phyloP scores from a whole-genome alignment of 306 rosid species.

The Trifolium subterraneum region DNA sequence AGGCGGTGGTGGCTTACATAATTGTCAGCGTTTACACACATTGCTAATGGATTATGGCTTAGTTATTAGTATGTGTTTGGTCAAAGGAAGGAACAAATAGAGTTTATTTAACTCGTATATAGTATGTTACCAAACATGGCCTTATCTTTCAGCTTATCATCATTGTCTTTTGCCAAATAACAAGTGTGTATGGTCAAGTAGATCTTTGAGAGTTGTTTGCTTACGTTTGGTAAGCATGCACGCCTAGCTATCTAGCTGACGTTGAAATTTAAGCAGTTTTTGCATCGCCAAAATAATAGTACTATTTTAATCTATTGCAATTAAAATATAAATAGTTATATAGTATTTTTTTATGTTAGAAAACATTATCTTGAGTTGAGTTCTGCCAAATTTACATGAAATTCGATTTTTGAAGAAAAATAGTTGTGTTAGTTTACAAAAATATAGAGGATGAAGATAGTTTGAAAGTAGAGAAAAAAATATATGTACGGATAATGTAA shows the following conservation, averaged over 20 bases:
- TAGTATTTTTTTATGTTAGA: too few species aligned
- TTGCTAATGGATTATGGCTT: too few species aligned
- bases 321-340: too few species aligned
- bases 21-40: background rate
- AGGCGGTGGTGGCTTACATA: conserved; percentile 4
- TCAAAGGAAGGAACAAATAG: background rate
- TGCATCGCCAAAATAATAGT: background rate
- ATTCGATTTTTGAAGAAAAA: too few species aligned
- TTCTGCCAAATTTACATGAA: too few species aligned
- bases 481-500: too few species aligned
- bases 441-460: too few species aligned
- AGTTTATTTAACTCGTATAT: background rate
- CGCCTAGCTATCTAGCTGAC: conserved; percentile 19
- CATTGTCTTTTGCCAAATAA: conserved; percentile 8
- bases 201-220: background rate
- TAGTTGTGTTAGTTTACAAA: too few species aligned
- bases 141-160: background rate
- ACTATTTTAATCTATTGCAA: too few species aligned
- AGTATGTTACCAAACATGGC: conserved; percentile 30
- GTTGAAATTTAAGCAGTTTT: background rate
- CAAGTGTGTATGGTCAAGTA: background rate
- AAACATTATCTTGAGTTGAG: too few species aligned
- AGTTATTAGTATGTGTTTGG: conserved; percentile 1
- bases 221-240: conserved; percentile 3
- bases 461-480: too few species aligned